Base-by-base conservation (phyloP, 768 basidiomycete species). In the Rhizopogon vesiculosus region DNA sequence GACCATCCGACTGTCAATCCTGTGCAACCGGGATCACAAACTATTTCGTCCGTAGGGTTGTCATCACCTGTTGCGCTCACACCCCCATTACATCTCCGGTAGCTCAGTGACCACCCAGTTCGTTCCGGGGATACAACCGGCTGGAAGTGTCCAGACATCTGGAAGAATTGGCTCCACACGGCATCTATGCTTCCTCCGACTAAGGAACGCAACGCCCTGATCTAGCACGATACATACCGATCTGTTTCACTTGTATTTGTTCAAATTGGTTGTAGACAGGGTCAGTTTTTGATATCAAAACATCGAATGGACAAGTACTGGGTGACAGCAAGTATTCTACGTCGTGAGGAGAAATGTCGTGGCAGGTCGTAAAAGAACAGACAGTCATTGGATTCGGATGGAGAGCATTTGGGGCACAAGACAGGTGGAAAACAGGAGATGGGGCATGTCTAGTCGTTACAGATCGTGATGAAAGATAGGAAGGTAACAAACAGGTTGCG, bases 361-460 rank as follows among this genome's bases (percentile, higher is more conserved):
- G 63, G 69, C 58, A 57, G 59, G 64, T 64, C 58, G 60, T 66
- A 69, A 65, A 66, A 70, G 64, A 56, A 57, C 54, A 58, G 15
- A 9, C 48, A 49, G 38, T 49, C 35, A 38, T 38, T 49, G 67
- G 61, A 64, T 57, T 64, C 62, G 62, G 64, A 57, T 45, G 58
- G 66, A 69, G 66, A 69, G 55, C 62, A 66, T 64, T 67, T 62
- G 64, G 69, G 66, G 72, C 68, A 64, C 62, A 64, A 68, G 64
- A 72, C 61, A 55, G 22, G 55, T 59, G 58, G 53, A 57, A 51
- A 56, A 57, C 67, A 61, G 70, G 64, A 67, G 66, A 72, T 66
- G 71, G 69, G 71, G 81, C 79, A 83, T 85, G 78, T 86, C 83
- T 87, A 85, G 80, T 84, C 81, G 79, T 85, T 87, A 86, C 85